These are phyloP conservation scores for Nakaseomyces glabratus DNA, from an alignment of 1,139 yeast species.

Conservation along the genomic window DNA sequence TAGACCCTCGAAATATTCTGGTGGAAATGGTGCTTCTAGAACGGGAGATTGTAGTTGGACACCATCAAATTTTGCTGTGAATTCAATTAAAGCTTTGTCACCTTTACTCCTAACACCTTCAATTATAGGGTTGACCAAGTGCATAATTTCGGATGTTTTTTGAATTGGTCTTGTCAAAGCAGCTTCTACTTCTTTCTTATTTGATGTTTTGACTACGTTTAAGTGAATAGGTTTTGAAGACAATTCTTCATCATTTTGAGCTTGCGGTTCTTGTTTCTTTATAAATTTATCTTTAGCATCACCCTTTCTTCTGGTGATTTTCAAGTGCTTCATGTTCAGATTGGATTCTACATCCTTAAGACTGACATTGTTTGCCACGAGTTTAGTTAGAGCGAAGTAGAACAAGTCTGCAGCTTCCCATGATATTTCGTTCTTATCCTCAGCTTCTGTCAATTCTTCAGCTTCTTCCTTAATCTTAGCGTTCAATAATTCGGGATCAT, in stretches of 20 bases:
- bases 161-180: constrained; percentile 86
- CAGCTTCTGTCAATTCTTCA: constrained; percentile 87
- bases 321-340: constrained; percentile 71
- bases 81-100: constrained; percentile 76
- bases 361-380: constrained; percentile 71
- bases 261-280: constrained; percentile 21
- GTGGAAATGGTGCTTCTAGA: constrained; percentile 75
- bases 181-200: constrained; percentile 39
- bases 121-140: constrained; percentile 81
- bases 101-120: constrained; percentile 69
- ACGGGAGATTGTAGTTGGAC: constrained; percentile 66
- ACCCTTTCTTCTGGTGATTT: constrained; percentile 89
- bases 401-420: constrained; percentile 97
- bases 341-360: constrained; percentile 75
- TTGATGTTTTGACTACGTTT: constrained; percentile 48
- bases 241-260: constrained; percentile 17
- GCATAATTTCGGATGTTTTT: constrained; percentile 84
- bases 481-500: constrained; percentile 60
- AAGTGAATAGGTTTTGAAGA: constrained; percentile 43
- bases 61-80: constrained; percentile 84
- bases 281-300: constrained; percentile 82
- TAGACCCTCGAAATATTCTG: constrained; percentile 53
- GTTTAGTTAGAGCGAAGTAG: constrained; percentile 83
- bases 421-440: constrained; percentile 59
- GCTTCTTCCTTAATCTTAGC: constrained; percentile 96